Evolutionary conservation across 148 eudicot species (phyloP).

Genomic region (Bassia scoparia): DNA sequence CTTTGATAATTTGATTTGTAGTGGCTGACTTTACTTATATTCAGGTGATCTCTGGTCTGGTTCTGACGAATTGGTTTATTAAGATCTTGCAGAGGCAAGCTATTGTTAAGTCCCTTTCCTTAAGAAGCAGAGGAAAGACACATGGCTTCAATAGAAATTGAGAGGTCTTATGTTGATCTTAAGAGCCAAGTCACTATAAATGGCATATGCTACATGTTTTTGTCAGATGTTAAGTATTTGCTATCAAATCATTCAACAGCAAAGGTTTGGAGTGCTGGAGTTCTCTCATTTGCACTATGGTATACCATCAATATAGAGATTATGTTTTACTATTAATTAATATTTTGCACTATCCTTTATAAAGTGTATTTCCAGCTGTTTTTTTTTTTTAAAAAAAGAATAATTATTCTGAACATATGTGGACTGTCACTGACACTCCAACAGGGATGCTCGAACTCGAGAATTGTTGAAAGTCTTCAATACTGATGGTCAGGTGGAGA

Average conservation of each 20-base stretch:
- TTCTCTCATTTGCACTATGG: conserved; percentile 79
- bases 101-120: conserved; percentile 62
- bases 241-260: conserved; percentile 65
- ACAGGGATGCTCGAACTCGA: conserved; percentile 88
- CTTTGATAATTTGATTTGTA: neutral
- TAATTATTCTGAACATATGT: too few relatives aligned
- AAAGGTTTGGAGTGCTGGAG: conserved; percentile 89
- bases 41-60: conserved; percentile 98
- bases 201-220: conserved; percentile 61
- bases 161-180: conserved; percentile 85
- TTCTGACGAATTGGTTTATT: conserved; percentile 67
- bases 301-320: conserved; percentile 33
- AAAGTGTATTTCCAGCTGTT: too few relatives aligned
- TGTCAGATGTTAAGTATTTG: conserved; percentile 74
- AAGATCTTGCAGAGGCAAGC: conserved; percentile 97
- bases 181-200: conserved; percentile 66
- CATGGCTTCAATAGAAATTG: conserved; percentile 63
- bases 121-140: conserved; percentile 72
- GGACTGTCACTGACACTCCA: neutral
- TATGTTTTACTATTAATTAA: conserved; percentile 1
- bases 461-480: conserved; percentile 85
- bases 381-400: too few relatives aligned
- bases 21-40: conserved; percentile 18
- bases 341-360: neutral
- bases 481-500: conserved; percentile 83